phyloP scores from a whole-genome alignment of 1,284 basidiomycete genomes.

The Rhizoctonia solani region DNA sequence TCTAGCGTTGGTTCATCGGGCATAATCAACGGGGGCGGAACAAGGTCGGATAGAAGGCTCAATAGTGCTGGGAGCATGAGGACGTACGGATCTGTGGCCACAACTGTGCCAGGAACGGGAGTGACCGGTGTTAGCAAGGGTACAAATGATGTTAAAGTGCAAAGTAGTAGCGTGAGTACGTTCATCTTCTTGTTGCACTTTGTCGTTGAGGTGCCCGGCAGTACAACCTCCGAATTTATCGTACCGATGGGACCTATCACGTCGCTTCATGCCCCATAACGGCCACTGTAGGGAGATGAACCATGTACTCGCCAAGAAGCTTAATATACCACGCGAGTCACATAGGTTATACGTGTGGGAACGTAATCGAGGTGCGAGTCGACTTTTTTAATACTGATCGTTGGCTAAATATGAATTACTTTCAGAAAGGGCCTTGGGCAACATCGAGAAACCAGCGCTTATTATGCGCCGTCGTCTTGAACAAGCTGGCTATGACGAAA shows the following conservation, averaged over 20 bases:
- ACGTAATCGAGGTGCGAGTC: slow-evolving; percentile 71
- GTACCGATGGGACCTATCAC: slow-evolving; percentile 73
- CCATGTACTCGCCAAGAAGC: slow-evolving; percentile 63
- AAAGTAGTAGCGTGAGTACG: neutral
- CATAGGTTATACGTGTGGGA: slow-evolving; percentile 84
- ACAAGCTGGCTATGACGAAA: slow-evolving; percentile 88
- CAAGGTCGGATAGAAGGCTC: slow-evolving; percentile 31
- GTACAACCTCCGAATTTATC: slow-evolving; percentile 72
- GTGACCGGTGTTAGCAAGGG: neutral
- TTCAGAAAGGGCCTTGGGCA: slow-evolving; percentile 78
- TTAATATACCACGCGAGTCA: slow-evolving; percentile 51
- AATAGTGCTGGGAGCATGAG: slow-evolving; percentile 35
- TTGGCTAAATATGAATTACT: neutral
- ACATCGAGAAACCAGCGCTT: slow-evolving; percentile 82
- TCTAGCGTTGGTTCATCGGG: slow-evolving; percentile 1
- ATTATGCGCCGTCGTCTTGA: slow-evolving; percentile 84
- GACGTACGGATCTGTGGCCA: neutral
- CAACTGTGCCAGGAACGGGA: neutral
- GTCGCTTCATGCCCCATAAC: slow-evolving; percentile 67
- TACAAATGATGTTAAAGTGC: neutral
- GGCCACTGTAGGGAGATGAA: slow-evolving; percentile 75
- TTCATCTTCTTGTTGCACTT: neutral
- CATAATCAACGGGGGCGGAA: neutral
- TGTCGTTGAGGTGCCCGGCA: slow-evolving; percentile 35
- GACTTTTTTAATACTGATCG: slow-evolving; percentile 33